A percentile compares a stretch with the other conserved stretches of the same genome.
Evolutionary conservation across 129 eudicot genomes (phyloP).

Genomic region (Flaveria linearis): DNA sequence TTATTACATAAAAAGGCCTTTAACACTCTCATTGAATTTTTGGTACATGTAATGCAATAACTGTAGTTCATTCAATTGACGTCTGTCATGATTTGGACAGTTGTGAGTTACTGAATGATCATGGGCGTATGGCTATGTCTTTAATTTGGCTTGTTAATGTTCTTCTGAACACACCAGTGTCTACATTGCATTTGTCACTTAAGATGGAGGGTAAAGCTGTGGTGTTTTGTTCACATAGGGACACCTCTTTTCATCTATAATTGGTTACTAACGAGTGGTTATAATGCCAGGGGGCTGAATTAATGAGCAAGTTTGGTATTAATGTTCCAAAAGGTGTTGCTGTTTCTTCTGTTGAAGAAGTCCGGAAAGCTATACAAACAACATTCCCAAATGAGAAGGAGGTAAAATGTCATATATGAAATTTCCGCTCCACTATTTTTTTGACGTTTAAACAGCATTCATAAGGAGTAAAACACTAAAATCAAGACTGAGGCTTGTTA

Average conservation of each 20-base stretch:
- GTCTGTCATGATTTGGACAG: conserved; percentile 10
- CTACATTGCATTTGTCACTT: not conserved
- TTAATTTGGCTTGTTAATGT: conserved; percentile 10
- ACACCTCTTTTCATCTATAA: not conserved
- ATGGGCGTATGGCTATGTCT: not conserved
- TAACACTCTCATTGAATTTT: not conserved
- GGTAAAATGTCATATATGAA: conserved; percentile 39
- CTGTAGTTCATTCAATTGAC: conserved; percentile 5
- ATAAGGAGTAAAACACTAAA: conserved; percentile 11
- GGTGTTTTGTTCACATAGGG: conserved; percentile 10
- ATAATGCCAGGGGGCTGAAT: conserved; percentile 75
- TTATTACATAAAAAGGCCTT: too few species aligned
- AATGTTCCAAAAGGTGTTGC: conserved; percentile 96
- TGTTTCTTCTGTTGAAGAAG: conserved; percentile 71
- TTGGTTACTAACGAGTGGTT: conserved; percentile 15
- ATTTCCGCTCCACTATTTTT: not conserved
- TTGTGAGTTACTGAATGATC: conserved; percentile 21
- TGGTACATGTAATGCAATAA: not conserved
- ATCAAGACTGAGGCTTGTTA: not conserved
- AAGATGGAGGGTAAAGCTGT: not conserved
- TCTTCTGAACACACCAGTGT: conserved; percentile 1
- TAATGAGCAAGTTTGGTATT: conserved; percentile 87
- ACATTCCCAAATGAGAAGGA: conserved; percentile 75
- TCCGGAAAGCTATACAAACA: conserved; percentile 54
- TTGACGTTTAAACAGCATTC: not conserved